Base-by-base conservation (phyloP, 176 grass and related monocot species). In the Ampelocalamus luodianensis region DNA sequence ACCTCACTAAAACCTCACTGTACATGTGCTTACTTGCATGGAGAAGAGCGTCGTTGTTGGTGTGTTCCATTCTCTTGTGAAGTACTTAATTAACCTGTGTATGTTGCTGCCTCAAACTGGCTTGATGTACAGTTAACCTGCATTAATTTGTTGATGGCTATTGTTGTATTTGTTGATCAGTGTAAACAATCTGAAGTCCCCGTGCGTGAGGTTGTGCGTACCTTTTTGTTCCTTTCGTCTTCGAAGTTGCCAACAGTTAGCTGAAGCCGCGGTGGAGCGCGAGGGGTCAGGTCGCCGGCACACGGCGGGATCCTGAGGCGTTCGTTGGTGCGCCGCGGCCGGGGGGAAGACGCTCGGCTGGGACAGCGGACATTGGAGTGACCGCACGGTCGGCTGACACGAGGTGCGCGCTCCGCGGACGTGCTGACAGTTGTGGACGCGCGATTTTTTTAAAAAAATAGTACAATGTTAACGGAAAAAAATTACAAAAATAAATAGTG, bases 1-100 rank as follows among this genome's bases (percentile, higher is more conserved):
- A 90, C 85, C 89, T 90, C 88, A 90, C 83, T 85, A 61, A 89
- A 85, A 89, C 88, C 88, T 79, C 89, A 90, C 80, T 90, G 89
- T 90, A 87, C 69, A 90, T 90, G 84, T 87, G 89, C 89, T 90
- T 90, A 84, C 89, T 74, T 87, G 89, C 75, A 37, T 79, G 75
- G 42, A 89, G 79, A 79, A 76, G 80, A 63, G 80, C 34, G 65
- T 63, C 72, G 72, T 14, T 78, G 78, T 45, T 80, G 80, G 60
- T 87, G 84, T 79, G 85, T 68, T 86, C 18, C 82, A 79, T 74
- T 17, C 51, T 84, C 61, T 45, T 71, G 74, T 74, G 80, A 90
- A 74, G 44, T 80, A 65, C 2, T 34, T 65, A 60, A 60, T 60
- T 60, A 37, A 27, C 68, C 42, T 74, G 68, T 79, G 58, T 83